Evolutionary conservation across 2,329 filamentous ascomycete genomes (phyloP).

Genomic region (Colletotrichum nymphaeae): DNA sequence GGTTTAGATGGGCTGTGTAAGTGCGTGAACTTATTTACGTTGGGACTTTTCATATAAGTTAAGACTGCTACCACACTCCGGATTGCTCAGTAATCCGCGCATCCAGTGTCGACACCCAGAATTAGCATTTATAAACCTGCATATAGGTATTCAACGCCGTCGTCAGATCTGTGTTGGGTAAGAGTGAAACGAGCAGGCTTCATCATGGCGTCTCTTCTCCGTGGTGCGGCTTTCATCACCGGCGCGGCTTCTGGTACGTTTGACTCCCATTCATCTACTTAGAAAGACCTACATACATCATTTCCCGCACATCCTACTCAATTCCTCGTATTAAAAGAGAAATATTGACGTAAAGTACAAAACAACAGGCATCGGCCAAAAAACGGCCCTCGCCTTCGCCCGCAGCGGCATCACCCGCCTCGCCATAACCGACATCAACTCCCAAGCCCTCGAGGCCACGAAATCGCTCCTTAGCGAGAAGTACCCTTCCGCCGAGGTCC

Average conservation of each 20-base stretch:
- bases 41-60: no score
- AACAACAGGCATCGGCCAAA: slow-evolving; percentile 59
- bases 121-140: background rate
- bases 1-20: no score
- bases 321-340: no score
- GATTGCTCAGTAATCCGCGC: no score
- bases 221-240: slow-evolving; percentile 60
- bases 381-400: slow-evolving; percentile 59
- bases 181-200: background rate
- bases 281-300: background rate
- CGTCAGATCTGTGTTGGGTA: background rate
- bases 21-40: no score
- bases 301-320: no score
- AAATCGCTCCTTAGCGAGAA: slow-evolving; percentile 46
- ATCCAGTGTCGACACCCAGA: no score
- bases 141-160: background rate
- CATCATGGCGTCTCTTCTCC: slow-evolving; percentile 52
- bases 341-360: background rate
- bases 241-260: slow-evolving; percentile 56
- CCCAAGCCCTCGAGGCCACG: slow-evolving; percentile 44
- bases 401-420: slow-evolving; percentile 58
- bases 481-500: slow-evolving; percentile 53
- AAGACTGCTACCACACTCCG: no score
- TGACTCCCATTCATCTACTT: background rate
- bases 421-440: slow-evolving; percentile 58